A percentile compares a stretch with the other conserved stretches of the same genome.
Evolutionary conservation across 2,329 filamentous ascomycete species (phyloP).

Genomic region (Torrubiellomyces zombiae): DNA sequence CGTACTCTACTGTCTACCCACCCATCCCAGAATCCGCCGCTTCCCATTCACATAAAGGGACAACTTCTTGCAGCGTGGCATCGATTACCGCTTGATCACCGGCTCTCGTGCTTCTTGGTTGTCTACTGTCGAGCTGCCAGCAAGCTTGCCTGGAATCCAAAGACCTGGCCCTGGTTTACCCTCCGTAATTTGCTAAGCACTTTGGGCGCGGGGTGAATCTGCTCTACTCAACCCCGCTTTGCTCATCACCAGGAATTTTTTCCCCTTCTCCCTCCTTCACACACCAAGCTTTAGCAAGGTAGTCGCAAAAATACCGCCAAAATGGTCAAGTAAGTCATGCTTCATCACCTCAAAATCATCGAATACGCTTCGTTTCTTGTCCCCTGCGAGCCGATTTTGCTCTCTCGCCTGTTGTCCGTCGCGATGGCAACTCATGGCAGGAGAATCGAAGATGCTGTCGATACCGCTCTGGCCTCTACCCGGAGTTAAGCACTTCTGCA

Average conservation of each 20-base stretch:
- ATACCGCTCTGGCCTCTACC: slow-evolving; percentile 1
- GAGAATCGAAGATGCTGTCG: no score
- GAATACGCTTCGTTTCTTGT: no score
- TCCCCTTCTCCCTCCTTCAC: slow-evolving; percentile 14
- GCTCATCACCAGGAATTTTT: slow-evolving; percentile 10
- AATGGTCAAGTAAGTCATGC: slow-evolving; percentile 95
- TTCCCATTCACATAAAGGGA: no score
- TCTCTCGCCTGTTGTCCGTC: slow-evolving; percentile 2
- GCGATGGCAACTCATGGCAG: no score
- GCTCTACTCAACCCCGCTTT: slow-evolving; percentile 32
- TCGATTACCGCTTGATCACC: no score
- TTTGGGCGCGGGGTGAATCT: slow-evolving; percentile 23
- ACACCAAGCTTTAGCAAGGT: slow-evolving; percentile 23
- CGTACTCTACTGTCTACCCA: no score
- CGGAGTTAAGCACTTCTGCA: slow-evolving; percentile 8
- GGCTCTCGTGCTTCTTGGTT: no score
- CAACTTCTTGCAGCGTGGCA: no score
- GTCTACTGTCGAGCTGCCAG: background rate
- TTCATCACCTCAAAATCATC: background rate
- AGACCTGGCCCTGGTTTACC: background rate
- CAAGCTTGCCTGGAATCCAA: background rate
- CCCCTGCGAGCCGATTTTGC: slow-evolving; percentile 1
- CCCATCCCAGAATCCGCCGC: no score
- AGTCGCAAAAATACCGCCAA: slow-evolving; percentile 60
- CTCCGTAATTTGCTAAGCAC: slow-evolving; percentile 7